Evolutionary conservation across 2,329 filamentous ascomycete genomes (phyloP).

Genomic region (Penicillium sp.): DNA sequence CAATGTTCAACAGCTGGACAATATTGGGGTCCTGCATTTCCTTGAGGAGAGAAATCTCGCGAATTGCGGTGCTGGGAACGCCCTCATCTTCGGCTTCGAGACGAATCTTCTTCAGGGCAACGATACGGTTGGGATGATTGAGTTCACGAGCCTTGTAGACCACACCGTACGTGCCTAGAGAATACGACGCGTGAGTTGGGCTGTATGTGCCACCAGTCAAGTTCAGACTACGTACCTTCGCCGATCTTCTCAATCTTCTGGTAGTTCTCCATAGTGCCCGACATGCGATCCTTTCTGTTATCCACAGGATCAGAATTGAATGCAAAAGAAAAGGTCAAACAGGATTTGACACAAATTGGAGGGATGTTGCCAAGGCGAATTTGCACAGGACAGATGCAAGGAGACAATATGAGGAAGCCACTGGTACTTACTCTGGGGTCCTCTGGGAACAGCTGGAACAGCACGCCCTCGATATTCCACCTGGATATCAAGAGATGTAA

Average conservation of each 20-base stretch:
- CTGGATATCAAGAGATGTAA: slow-evolving; percentile 6
- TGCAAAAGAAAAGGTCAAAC: not conserved
- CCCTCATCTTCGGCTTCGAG: slow-evolving; percentile 94
- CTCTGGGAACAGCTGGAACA: slow-evolving; percentile 5
- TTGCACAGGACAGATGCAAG: slow-evolving; percentile 20
- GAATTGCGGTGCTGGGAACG: slow-evolving; percentile 86
- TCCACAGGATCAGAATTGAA: slow-evolving; percentile 5
- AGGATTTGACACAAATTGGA: slow-evolving; percentile 9
- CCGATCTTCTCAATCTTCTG: slow-evolving; percentile 96
- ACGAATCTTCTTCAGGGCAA: slow-evolving; percentile 91
- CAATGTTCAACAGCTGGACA: slow-evolving; percentile 82
- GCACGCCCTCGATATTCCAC: slow-evolving; percentile 10
- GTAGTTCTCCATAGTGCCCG: slow-evolving; percentile 77
- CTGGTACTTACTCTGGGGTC: slow-evolving; percentile 1
- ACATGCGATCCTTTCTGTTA: slow-evolving; percentile 2
- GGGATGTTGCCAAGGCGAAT: slow-evolving; percentile 7
- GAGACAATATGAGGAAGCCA: slow-evolving; percentile 2
- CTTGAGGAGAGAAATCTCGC: slow-evolving; percentile 89
- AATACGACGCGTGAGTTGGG: slow-evolving; percentile 18
- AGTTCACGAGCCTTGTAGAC: slow-evolving; percentile 93
- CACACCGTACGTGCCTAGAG: slow-evolving; percentile 81
- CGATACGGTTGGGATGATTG: slow-evolving; percentile 74
- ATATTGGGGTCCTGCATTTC: slow-evolving; percentile 93
- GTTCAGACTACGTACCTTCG: slow-evolving; percentile 62
- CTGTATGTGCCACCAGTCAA: not conserved